These are phyloP conservation scores for Tricholoma bakamatsutake DNA, from an alignment of 768 basidiomycete genomes.

Conservation along the genomic window DNA sequence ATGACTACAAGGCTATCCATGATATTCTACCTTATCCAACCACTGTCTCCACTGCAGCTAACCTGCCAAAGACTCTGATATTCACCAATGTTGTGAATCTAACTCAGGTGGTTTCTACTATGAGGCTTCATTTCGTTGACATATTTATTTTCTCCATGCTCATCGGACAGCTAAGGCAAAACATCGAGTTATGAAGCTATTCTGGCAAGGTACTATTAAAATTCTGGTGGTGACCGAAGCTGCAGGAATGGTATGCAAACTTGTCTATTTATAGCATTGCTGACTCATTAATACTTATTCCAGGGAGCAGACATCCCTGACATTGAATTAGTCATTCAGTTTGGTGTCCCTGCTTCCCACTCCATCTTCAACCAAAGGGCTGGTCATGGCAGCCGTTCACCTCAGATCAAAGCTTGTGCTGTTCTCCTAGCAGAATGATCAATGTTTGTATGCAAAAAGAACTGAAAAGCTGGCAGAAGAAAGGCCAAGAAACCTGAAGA, in stretches of 20 bases:
- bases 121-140: conserved; percentile 7
- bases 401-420: conserved; percentile 18
- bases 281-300: not conserved
- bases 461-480: conserved; percentile 2
- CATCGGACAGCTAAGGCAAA: conserved; percentile 15
- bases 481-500: not conserved
- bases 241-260: conserved; percentile 21
- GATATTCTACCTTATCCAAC: conserved; percentile 3
- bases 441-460: conserved; percentile 24
- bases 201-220: conserved; percentile 16
- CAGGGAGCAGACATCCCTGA: conserved; percentile 14
- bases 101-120: conserved; percentile 11
- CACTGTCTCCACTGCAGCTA: not conserved
- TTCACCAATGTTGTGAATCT: conserved; percentile 21
- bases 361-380: conserved; percentile 28
- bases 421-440: conserved; percentile 23
- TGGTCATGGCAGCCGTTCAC: conserved; percentile 21
- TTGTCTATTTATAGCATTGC: too few species aligned
- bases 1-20: conserved; percentile 15
- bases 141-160: conserved; percentile 21
- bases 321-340: conserved; percentile 29
- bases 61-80: conserved; percentile 18
- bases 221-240: conserved; percentile 29
- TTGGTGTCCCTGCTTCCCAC: conserved; percentile 25
- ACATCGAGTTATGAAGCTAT: conserved; percentile 19